phyloP scores from a whole-genome alignment of 768 basidiomycete genomes.

The Suillus alpinus region DNA sequence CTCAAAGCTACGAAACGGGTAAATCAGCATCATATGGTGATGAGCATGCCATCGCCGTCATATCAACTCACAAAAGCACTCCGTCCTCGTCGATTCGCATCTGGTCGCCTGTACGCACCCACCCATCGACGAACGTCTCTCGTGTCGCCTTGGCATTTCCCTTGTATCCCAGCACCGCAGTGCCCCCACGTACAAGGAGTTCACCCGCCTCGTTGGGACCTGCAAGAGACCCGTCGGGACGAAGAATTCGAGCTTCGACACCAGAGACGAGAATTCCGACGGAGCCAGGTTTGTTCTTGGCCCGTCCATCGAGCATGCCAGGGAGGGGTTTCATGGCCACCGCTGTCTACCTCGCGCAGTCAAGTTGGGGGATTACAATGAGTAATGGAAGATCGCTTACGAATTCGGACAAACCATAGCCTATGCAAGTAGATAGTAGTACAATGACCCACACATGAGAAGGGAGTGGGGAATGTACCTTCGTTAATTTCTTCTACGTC shows the following conservation, averaged over 20 bases:
- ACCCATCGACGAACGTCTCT: constrained; percentile 61
- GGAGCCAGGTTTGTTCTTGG: constrained; percentile 33
- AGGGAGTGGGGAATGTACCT: constrained; percentile 32
- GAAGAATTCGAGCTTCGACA: constrained; percentile 51
- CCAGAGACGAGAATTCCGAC: constrained; percentile 56
- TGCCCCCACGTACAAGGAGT: constrained; percentile 49
- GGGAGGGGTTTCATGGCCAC: constrained; percentile 34
- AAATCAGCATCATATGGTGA: not conserved
- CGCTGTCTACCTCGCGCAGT: not conserved
- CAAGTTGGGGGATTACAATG: not conserved
- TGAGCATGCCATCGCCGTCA: not conserved
- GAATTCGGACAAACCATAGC: constrained; percentile 62
- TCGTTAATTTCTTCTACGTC: constrained; percentile 30
- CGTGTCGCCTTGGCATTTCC: constrained; percentile 59
- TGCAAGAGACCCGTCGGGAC: constrained; percentile 51
- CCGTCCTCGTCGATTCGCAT: constrained; percentile 54
- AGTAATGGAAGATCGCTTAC: constrained; percentile 31
- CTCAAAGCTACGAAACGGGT: constrained; percentile 44
- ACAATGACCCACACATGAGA: not conserved
- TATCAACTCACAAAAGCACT: constrained; percentile 51
- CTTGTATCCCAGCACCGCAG: constrained; percentile 61
- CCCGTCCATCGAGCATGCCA: constrained; percentile 40
- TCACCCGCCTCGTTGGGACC: constrained; percentile 57
- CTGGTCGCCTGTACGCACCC: constrained; percentile 66
- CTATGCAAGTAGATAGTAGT: constrained; percentile 25